Base-by-base conservation (phyloP, 352 stramenopile species). In the Phytophthora pistaciae region DNA sequence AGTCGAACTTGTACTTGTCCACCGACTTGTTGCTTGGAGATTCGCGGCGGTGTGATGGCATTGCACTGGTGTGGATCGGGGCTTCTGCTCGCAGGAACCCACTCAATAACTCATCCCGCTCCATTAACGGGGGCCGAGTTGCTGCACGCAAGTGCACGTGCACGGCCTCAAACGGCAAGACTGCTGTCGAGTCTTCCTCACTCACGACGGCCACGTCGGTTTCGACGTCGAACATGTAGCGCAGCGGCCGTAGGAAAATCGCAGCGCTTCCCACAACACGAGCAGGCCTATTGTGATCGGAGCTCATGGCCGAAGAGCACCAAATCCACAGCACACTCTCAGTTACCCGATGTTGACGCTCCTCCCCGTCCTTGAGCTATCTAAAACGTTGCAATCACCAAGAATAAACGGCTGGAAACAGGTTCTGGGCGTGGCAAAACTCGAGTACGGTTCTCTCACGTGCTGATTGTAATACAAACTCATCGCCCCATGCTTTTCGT, bases 151-250 rank as follows among this genome's bases (percentile, higher is more conserved):
- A 13, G 29, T 85, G 82, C n/a, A 89, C 72, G 55, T 83, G 80
- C 6, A 88, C 68, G 21, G 54, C 25, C 10, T 66, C 67, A 60
- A 77, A 56, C 1, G 65, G 59, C 7, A 88, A 55, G 6, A 10
- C 3, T 6, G 10, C 5, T 27, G 53, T 27, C 1, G 33, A 49
- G 16, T 64, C 66, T 0, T 70, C 70, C 62, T 70, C 61, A 11
- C 20, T 14, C n/a, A 70, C 48, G 5, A 89, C 49, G 9, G 64
- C 64, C 42, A 88, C 64, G 7, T 80, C 60, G 1, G 71, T 77
- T 63, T 91, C 80, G 5, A 92, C 75, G 57, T 91, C 84, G 33
- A 92, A 88, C 60, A 91, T 68, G 48, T 81, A 91, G 14, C 84
- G 82, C 44, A 92, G 66, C 18, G 84, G 84, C 4, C 82, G 77